Base-by-base conservation (phyloP, 192 early-diverging fungal genomes). In the Umbelopsis ramanniana region DNA sequence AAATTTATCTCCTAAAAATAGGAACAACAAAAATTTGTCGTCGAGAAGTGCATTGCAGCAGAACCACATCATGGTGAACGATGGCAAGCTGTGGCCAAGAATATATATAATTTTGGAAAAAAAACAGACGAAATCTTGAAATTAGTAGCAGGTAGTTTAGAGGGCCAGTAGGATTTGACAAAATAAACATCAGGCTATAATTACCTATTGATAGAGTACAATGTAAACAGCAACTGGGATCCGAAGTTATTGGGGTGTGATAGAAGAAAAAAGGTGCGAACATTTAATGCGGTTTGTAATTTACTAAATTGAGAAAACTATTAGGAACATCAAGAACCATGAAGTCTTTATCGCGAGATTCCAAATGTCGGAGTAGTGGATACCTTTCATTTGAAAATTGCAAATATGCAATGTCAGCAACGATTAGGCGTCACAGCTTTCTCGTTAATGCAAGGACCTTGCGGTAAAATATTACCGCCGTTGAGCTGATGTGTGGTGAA, bases 1-100 rank as follows among this genome's bases (percentile, higher is more conserved):
- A 46, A 50, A 23, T 21, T 15, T 37, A 6, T 67, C 3, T 48
- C 10, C 63, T 23, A 14, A 5, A 29, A 45, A 24, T 72, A 76
- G 21, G 81, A 84, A 69, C 75, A 84, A 54, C 79, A 81, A 71
- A 33, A 76, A 17, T 74, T 87, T 8, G 74, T 98, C 22, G 82
- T 94, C 35, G 77, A 81, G 45, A 84, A 85, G 26, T 98, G 95
- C 76, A 81, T 83, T 2, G 82, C 79, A 5, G 92, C 95, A 4
- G 93, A 95, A 69, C 97, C 97, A 19, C 83, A 87, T 52, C 96
- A 99, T 77, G 97, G 97, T 33, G 93, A 95, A 75, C 52, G 82
- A 67, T 99, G 97, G 97, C 92, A 92, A 63, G 57, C 77, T 0
- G 86, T 90, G 17, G 82, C 93, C 15, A 99, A 99, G 81, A 86